Base-by-base conservation (phyloP, 1,284 basidiomycete species). In the Leccinum fuscescens region DNA sequence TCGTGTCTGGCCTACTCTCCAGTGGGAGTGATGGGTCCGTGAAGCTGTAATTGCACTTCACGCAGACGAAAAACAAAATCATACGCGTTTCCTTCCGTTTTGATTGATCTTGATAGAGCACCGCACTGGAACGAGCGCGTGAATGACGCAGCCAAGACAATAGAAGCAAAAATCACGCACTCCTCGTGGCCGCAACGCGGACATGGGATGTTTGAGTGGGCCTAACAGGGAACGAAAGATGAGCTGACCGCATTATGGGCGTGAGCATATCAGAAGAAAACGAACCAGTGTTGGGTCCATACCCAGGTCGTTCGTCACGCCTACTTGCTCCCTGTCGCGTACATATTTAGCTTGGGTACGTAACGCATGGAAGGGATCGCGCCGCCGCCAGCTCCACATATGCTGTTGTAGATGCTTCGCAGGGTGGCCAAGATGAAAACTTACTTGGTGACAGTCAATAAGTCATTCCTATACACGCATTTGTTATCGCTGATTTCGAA, bases 51-150 rank as follows among this genome's bases (percentile, higher is more conserved):
- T 90, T 89, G 74, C 93, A 97, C 71, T 89, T 88, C n/a, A 86
- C 85, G 72, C 94, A 97, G 52, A 93, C 92, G 74, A 89, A 96
- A 79, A 96, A 97, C 1, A 96, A 82, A 46, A 93, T 93, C 94
- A 94, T 94, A 3, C 89, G 83, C 1, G 90, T 96, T 69, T 95
- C 92, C 68, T 92, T 93, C 56, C 94, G 87, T 72, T 95, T 94
- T 14, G 93, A 96, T 74, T 97, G 94, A 76, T 96, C 94, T 76
- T 96, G 94, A 76, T 90, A 97, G 73, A 92, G 87, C 14, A 97
- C 94, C 54, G 92, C 86, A 70, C 94, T 96, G 68, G 37, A 63
- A 62, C 24, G 15, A 57, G 59, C n/a, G 17, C 58, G 49, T 60
- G 51, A 61, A 37, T 61, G 53, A 54, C 58, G 29, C 49, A 60